Evolutionary conservation across 768 basidiomycete species (phyloP).

Genomic region (Lentinula raphanica): DNA sequence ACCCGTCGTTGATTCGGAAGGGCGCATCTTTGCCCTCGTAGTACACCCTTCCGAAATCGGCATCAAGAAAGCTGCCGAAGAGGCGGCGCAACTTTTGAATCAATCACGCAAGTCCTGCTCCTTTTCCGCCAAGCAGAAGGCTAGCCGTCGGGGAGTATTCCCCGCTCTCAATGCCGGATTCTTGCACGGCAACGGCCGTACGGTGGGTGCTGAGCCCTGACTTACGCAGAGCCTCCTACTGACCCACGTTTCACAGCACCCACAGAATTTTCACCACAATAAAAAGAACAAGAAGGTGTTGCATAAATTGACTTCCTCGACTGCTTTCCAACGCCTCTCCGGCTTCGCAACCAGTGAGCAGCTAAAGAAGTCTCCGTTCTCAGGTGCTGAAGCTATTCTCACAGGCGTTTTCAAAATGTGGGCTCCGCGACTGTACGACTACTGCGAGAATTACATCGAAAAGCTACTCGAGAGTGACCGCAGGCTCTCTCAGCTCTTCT

Average conservation of each 20-base stretch:
- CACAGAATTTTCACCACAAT: background rate
- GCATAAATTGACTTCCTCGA: background rate
- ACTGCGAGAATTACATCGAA: background rate
- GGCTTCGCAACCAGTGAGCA: background rate
- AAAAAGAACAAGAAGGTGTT: background rate
- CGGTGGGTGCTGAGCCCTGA: background rate
- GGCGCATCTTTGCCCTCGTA: background rate
- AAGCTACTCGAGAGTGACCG: background rate
- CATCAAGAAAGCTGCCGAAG: background rate
- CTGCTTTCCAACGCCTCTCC: background rate
- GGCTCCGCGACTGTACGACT: no score
- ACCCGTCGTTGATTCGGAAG: background rate
- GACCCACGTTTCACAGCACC: background rate
- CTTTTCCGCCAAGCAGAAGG: background rate
- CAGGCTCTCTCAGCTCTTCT: background rate
- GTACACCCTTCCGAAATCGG: background rate
- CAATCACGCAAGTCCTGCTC: background rate
- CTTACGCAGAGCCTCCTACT: background rate
- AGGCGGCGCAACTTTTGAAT: background rate
- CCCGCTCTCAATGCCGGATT: background rate
- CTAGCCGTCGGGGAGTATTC: background rate
- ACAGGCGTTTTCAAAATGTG: background rate
- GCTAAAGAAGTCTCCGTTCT: no score
- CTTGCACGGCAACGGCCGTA: background rate
- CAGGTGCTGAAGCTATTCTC: no score